Base-by-base conservation (phyloP, 495 filamentous ascomycete species). In the Podospora bellae-mahoneyi region DNA sequence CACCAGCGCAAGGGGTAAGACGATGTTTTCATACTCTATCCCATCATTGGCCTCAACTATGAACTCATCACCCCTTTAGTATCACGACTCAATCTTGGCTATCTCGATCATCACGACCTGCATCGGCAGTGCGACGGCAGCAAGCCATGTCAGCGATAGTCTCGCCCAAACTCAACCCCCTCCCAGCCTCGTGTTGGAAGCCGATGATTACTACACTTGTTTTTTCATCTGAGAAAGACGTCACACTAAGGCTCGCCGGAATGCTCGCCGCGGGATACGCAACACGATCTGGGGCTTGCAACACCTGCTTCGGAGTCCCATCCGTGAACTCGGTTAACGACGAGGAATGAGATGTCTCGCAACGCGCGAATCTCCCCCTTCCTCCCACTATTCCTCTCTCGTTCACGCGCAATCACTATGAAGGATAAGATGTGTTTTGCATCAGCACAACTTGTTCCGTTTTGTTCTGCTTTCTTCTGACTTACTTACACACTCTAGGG, bases 181-280 rank as follows among this genome's bases (percentile, higher is more conserved):
- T 58, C 55, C 55, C 55, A 58, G 23, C 55, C 55, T 58, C 55
- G n/a, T 18, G n/a, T 13, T 58, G 55, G 55, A 58, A 58, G 55
- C 39, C 39, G 39, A 48, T 48, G 39, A 48, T 48, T 48, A 48
- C 13, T 10, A 48, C 39, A 48, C 2, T 48, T 48, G 9, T 48
- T 48, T 13, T 10, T 10, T 13, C 39, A 48, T 13, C 39, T 9
- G 9, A 48, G 39, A 48, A 48, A 48, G 20, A 58, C 55, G 55
- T 58, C 55, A 58, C 19, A n/a, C 23, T 58, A 58, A 58, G 23
- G n/a, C n/a, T 58, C n/a, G 6, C 23, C 55, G 55, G 55, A 58
- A 58, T 58, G 55, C 23, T 58, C n/a, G 10, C 10, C 55, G 55
- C 55, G 55, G 55, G 18, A 58, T 26, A 58, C n/a, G 23, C 55